Base-by-base conservation (phyloP, 345 rosid genomes). In the Cardiospermum halicacabum region DNA sequence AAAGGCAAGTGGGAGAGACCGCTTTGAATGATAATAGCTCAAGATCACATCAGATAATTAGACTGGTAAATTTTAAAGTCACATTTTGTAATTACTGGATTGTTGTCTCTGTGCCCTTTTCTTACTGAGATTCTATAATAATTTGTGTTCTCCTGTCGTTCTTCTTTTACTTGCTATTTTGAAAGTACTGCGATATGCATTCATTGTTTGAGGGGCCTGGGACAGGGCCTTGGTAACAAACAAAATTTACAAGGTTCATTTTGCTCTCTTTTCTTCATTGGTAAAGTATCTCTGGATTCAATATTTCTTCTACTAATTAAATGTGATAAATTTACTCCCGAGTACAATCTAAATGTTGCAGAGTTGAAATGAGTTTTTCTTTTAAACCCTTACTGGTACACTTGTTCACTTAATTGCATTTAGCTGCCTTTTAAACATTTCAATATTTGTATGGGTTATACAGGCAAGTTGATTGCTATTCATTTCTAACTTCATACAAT, bases 1-100 rank as follows among this genome's bases (percentile, higher is more conserved):
- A 93, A 77, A 80, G 98, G 79, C 96, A 93, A 77, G 93, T 93
- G 30, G 97, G 98, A 61, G 97, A 93, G 82, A 93, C 98, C 55
- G 75, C 90, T 70, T 65, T 93, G 53, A 93, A 93, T 65, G 97
- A 93, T 69, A 85, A 88, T 71, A 93, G 97, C 80, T 93, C 98
- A 63, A 84, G 97, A 76, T 93, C 98, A 37, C 98, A 93, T 84
- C 98, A 90, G 80, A 93, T 93, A 67, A 88, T 90, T 69, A 79
- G 96, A 82, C 84, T 93, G 88, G 98, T 93, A 79, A 81, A 83
- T 53, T 45, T 53, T 21, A 28, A 24, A 51, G 59, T 3, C 28
- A 24, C 3, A 47, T 26, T 32, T 56, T 47, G 7, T n/a, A 45
- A 28, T 56, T 37, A 19, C 13, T 48, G 43, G 54, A 30, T 58